These are phyloP conservation scores for Trichoderma erinaceum DNA, from an alignment of 495 filamentous ascomycete genomes.

Conservation along the genomic window DNA sequence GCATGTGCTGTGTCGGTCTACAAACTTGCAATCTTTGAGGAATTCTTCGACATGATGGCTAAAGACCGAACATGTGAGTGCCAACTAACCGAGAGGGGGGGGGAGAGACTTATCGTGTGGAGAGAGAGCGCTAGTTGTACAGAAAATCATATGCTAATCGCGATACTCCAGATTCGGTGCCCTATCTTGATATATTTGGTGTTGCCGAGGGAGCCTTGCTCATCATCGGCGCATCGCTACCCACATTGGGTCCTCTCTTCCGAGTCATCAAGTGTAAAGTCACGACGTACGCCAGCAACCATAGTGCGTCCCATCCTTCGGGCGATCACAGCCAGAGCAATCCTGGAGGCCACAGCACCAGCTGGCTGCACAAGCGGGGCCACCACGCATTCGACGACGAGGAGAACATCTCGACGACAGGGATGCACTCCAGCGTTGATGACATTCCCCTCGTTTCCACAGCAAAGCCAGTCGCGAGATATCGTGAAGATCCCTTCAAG, in stretches of 20 bases:
- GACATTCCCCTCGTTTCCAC: slow-evolving; percentile 22
- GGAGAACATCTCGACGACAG: slow-evolving; percentile 18
- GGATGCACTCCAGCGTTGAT: slow-evolving; percentile 23
- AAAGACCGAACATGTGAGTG: slow-evolving; percentile 27
- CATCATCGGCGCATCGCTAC: slow-evolving; percentile 27
- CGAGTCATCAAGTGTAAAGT: slow-evolving; percentile 22
- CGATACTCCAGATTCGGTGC: slow-evolving; percentile 21
- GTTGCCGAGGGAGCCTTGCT: slow-evolving; percentile 26
- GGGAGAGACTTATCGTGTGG: background rate
- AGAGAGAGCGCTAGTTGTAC: background rate
- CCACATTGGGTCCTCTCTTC: slow-evolving; percentile 25
- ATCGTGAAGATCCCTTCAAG: slow-evolving; percentile 1
- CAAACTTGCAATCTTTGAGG: slow-evolving; percentile 22
- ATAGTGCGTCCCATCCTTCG: slow-evolving; percentile 15
- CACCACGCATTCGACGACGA: slow-evolving; percentile 15
- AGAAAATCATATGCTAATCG: background rate
- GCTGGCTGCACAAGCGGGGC: slow-evolving; percentile 17
- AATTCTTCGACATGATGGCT: slow-evolving; percentile 19
- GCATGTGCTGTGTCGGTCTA: slow-evolving; percentile 23
- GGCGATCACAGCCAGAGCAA: slow-evolving; percentile 17
- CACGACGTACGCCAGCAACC: slow-evolving; percentile 20
- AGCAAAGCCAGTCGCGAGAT: slow-evolving; percentile 12
- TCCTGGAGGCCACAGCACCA: slow-evolving; percentile 17
- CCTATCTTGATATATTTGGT: slow-evolving; percentile 26
- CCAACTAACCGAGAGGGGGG: slow-evolving; percentile 8